Evolutionary conservation across 2,329 filamentous ascomycete species (phyloP).

Genomic region (Cladosporium sp.): DNA sequence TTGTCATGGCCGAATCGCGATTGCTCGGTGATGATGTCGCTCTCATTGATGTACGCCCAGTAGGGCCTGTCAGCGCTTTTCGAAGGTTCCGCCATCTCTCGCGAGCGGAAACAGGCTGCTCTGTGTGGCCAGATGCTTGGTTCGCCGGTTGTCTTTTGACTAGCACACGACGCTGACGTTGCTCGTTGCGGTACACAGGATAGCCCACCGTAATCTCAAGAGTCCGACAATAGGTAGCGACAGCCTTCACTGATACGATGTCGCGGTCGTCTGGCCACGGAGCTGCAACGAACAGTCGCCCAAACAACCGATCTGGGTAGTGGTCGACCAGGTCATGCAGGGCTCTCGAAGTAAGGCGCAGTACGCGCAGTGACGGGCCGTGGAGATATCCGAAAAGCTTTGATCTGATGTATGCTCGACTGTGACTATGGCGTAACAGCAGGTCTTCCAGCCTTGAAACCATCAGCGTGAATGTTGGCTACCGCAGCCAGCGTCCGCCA

Average conservation of each 20-base stretch:
- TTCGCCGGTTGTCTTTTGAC: background rate
- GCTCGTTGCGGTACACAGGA: background rate
- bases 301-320: slow-evolving; percentile 14
- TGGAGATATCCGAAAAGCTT: slow-evolving; percentile 14
- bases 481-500: background rate
- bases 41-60: background rate
- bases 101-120: background rate
- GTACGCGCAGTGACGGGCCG: slow-evolving; percentile 12
- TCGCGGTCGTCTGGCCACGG: slow-evolving; percentile 8
- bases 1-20: background rate
- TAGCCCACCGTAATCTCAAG: slow-evolving; percentile 18
- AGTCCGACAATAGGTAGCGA: slow-evolving; percentile 15
- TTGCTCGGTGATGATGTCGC: background rate
- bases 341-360: slow-evolving; percentile 16
- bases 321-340: slow-evolving; percentile 16
- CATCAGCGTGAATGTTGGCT: slow-evolving; percentile 11
- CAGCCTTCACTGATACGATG: background rate
- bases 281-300: slow-evolving; percentile 14
- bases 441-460: slow-evolving; percentile 17
- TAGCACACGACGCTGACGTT: background rate
- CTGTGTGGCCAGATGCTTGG: background rate
- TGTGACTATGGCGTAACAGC: slow-evolving; percentile 11
- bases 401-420: slow-evolving; percentile 9
- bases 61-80: background rate
- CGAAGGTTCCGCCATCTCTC: background rate